Evolutionary conservation across 805 yeast species (phyloP), one percentile per base, ranked within the genome.

Genomic region (Yamadazyma phyllophila): DNA sequence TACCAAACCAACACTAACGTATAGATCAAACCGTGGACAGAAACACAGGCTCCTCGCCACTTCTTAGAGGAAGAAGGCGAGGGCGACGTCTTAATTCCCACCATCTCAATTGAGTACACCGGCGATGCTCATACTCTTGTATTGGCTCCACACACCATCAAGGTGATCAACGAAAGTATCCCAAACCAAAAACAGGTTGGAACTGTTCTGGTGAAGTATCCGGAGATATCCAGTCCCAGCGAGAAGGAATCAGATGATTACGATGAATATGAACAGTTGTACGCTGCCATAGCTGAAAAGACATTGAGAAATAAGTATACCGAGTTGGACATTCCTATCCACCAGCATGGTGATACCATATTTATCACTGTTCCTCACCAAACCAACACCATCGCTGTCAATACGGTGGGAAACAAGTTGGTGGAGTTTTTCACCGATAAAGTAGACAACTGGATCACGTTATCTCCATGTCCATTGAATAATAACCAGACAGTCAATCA

Each of bases 251-350:
- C 54, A 2, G 68, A 65, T 15, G 77, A 73, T 9, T 75, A 60
- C 47, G 78, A 76, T 49, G 81, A 76, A 43, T 77, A 73, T 43
- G 78, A 74, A 47, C 82, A 77, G 53, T 62, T 78, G 39, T 77
- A 77, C 56, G 33, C 60, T 3, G 74, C 74, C 4, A 58, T 63
- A 9, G 50, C 47, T 45, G 45, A 43, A 37, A 60, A 56, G 39
- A 52, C 60, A 8, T 47, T 52, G 30, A 48, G 42, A n/a, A 35
- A 59, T 7, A 58, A 54, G 33, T 68, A 57, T 48, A 54, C 62
- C 5, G 46, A 48, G 2, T 27, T 46, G 12, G 49, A 46, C 4
- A 54, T 67, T 9, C 69, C 69, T 3, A 57, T 66, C 12, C 34
- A 49, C 10, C 39, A 43, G 15, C 40, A 45, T n/a, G 41, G 49